Percentiles rank a stretch among this genome's conserved stretches.
Conservation (phyloP, 2,329 filamentous ascomycete genomes). For the Aspergillus ustus region DNA sequence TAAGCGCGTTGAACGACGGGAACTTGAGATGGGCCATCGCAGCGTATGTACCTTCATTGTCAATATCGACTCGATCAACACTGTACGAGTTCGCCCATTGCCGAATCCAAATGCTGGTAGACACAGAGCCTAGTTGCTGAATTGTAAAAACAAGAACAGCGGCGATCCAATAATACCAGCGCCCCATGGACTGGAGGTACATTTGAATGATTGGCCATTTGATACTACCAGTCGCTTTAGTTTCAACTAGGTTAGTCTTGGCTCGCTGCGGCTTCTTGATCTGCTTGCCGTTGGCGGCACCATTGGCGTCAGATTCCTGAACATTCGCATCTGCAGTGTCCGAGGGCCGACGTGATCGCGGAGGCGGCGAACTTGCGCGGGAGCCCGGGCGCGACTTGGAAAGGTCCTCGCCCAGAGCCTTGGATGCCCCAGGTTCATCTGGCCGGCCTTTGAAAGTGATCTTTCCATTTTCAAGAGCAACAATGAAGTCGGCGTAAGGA, state of each 20-base stretch:
- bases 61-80: conserved; percentile 43
- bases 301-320: conserved; percentile 57
- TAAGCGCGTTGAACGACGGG: conserved; percentile 43
- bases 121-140: conserved; percentile 84
- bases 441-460: conserved; percentile 77
- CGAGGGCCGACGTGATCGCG: conserved; percentile 78
- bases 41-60: conserved; percentile 47
- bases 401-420: conserved; percentile 84
- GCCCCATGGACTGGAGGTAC: conserved; percentile 90
- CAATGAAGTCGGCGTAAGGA: conserved; percentile 77
- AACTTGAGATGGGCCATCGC: conserved; percentile 43
- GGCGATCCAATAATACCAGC: conserved; percentile 91
- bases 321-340: conserved; percentile 62
- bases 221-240: conserved; percentile 82
- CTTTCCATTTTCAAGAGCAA: conserved; percentile 86
- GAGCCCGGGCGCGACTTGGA: conserved; percentile 75
- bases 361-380: conserved; percentile 68
- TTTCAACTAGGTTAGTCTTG: conserved; percentile 64
- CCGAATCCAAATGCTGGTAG: conserved; percentile 92
- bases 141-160: conserved; percentile 75
- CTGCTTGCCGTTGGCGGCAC: conserved; percentile 42
- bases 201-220: conserved; percentile 84
- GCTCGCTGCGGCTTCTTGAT: conserved; percentile 51
- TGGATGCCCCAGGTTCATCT: conserved; percentile 79
- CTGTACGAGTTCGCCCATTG: conserved; percentile 93